Conservation (phyloP, 208 protist genomes). For the Novymonas esmeraldas region DNA sequence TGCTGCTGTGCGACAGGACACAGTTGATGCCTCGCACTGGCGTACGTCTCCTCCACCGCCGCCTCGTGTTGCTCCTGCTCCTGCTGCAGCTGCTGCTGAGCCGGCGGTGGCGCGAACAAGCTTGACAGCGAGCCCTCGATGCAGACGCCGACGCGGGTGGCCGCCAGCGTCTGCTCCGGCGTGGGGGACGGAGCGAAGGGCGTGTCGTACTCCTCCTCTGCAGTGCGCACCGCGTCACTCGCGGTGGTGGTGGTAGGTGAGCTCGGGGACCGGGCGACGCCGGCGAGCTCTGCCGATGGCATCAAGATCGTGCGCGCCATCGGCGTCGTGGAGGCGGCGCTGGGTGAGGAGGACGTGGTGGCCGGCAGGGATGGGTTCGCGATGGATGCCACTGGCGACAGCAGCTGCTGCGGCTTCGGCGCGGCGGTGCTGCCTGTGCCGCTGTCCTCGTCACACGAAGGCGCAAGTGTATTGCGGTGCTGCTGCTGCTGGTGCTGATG, state of each 20-base stretch:
- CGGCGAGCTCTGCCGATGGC: neutral
- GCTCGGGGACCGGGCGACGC: neutral
- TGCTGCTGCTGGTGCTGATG: neutral
- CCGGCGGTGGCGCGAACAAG: neutral
- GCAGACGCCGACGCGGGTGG: neutral
- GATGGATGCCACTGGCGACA: neutral
- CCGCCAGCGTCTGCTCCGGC: neutral
- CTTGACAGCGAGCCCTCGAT: neutral
- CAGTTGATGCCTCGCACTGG: no score
- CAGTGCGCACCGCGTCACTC: neutral
- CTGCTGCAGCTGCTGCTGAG: neutral
- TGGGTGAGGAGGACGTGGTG: neutral
- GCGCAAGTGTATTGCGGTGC: no score
- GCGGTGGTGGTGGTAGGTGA: neutral
- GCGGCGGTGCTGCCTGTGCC: no score
- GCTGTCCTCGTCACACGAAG: no score
- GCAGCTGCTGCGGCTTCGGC: neutral
- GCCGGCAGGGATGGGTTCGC: neutral
- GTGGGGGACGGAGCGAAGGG: neutral
- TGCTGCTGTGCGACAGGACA: no score
- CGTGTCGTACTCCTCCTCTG: neutral
- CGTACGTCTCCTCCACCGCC: no score
- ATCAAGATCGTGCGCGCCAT: neutral
- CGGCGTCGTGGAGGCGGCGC: neutral
- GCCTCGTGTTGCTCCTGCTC: neutral